Evolutionary conservation across 2,329 filamentous ascomycete genomes (phyloP), one percentile per base, ranked within the genome.

Genomic region (Alternaria incomplexa): DNA sequence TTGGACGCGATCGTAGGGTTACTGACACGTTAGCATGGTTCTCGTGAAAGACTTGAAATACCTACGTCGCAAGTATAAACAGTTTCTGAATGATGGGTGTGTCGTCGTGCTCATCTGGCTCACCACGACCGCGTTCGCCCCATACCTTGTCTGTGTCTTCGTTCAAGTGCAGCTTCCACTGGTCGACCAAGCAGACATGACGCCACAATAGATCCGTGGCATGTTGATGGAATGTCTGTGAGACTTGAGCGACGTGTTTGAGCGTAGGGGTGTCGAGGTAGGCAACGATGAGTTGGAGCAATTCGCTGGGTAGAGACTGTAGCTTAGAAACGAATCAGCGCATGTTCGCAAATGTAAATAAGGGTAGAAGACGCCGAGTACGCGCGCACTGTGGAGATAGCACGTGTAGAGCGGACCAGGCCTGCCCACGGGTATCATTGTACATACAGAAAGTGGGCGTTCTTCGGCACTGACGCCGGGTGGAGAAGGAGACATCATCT

Each of bases 71-170:
- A 30, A 85, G 69, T 8, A 83, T 65, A 13, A 80, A 70, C 23
- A 85, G 69, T 68, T 81, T 83, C 63, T 74, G 74, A 45, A 84
- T 77, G 12, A 84, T 76, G 7, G 80, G 80, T 11, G 78, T 82
- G 61, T 84, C 83, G 46, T 79, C 76, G 55, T 79, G 76, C 54
- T 78, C 74, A 55, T 79, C 64, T 8, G 65, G 25, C 60, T 69
- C 65, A 25, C 69, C 63, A 30, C 53, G 58, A 4, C 69, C 63
- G 54, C 65, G 56, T 40, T 69, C 62, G 13, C 64, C 64, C 40
- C 45, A 67, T 3, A 62, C n/a, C 6, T 71, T 57, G 4, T 73
- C 58, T 6, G 65, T 43, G 5, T 28, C 13, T 2, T 64, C 61
- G 51, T 72, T 62, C 12, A 64, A 17, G 56, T 78, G 73, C 11